Base-by-base conservation (phyloP, 1,284 basidiomycete species). In the Vanrija sp. region DNA sequence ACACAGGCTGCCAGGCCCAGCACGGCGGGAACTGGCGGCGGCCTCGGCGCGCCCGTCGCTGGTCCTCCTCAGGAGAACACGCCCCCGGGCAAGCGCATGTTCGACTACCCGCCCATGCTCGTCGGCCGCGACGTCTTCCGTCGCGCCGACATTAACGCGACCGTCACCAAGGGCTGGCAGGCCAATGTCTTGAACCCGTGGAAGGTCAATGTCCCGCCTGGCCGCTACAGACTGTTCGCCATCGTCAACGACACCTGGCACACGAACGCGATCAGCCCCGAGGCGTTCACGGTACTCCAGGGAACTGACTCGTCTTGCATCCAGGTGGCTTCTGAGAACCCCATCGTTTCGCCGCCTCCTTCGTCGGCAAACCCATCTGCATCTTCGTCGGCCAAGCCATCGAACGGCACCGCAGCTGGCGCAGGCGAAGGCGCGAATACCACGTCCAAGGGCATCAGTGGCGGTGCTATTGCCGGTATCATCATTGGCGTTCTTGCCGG, bases 401-500 rank as follows among this genome's bases (percentile, higher is more conserved):
- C 34, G 2, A 15, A 12, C 18, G 28, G 51, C 19, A 47, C 43
- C 12, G 51, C 38, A 14, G 50, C 50, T 38, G 45, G 29, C 14
- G 21, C 26, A 4, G 40, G 39, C 18, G 49, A 15, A 28, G 45
- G 28, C 4, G 46, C 39, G 7, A n/a, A n/a, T n/a, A n/a, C n/a
- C n/a, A 57, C 55, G 39, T 51, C 42, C 26, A 38, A 49, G 21
- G 62, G 64, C 6, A 23, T 69, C 14, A 49, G 60, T 12, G 64
- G 65, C 8, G 72, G 72, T 10, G 71, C 68, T 6, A 72, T 75
- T 29, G 73, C 64, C 1, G 73, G 73, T 6, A 67, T 69, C 18
- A 71, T 71, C 23, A 56, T 73, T 34, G 73, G 70, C 16, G 67
- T 66, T 3, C 10, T 75, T 15, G 64, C 54, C 3, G 68, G 57